These are phyloP conservation scores for Euphorbia celastroides DNA, from an alignment of 441 rosid species.

Conservation along the genomic window DNA sequence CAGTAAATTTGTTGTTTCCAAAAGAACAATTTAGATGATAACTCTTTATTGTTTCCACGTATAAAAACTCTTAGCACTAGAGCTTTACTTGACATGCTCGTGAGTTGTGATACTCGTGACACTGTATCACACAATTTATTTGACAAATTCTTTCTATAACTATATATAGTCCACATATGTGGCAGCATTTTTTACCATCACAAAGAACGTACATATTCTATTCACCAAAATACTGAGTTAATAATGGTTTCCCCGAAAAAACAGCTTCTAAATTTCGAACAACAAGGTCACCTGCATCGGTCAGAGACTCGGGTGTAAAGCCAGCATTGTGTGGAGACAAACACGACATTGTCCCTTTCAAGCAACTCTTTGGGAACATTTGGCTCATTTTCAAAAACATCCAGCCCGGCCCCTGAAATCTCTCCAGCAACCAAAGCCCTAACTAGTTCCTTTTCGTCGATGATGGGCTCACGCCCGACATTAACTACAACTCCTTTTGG, in stretches of 20 bases:
- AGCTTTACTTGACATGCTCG: too few relatives aligned
- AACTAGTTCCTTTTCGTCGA: constrained; percentile 63
- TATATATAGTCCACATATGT: too few relatives aligned
- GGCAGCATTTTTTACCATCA: too few relatives aligned
- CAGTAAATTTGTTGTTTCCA: too few relatives aligned
- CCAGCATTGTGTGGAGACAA: constrained; percentile 38
- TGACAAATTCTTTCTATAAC: too few relatives aligned
- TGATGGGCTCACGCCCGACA: constrained; percentile 52
- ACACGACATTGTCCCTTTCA: constrained; percentile 40
- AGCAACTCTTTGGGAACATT: constrained; percentile 42
- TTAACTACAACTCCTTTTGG: constrained; percentile 55
- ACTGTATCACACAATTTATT: too few relatives aligned
- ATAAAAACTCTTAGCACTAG: too few relatives aligned
- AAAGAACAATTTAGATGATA: too few relatives aligned
- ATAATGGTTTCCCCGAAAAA: constrained; percentile 37
- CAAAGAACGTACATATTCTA: too few relatives aligned
- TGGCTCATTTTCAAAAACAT: constrained; percentile 62
- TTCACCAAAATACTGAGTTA: constrained; percentile 24
- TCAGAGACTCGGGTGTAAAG: constrained; percentile 30
- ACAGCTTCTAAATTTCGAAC: constrained; percentile 53
- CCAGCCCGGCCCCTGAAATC: constrained; percentile 63
- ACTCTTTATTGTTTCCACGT: too few relatives aligned
- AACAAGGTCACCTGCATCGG: constrained; percentile 24
- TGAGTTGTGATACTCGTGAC: too few relatives aligned
- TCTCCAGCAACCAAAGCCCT: constrained; percentile 37